Conservation (phyloP, 148 eudicot genomes). For the Camellia japonica region DNA sequence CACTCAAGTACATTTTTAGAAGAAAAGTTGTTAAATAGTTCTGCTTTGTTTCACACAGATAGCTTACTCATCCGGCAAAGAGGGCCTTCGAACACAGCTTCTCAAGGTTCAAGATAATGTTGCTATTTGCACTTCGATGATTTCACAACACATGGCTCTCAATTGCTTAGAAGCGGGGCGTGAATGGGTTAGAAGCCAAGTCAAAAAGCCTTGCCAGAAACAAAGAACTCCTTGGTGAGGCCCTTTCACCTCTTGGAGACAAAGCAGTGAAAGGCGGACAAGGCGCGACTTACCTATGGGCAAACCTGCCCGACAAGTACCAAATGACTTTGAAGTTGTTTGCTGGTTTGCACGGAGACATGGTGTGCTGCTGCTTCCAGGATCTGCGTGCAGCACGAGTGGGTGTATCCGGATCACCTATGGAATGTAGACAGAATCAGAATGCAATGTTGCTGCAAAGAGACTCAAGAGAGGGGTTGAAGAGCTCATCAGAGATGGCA, state of each 20-base stretch:
- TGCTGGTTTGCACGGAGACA: constrained; percentile 31
- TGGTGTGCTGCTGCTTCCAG: constrained; percentile 32
- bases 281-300: constrained; percentile 39
- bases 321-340: constrained; percentile 27
- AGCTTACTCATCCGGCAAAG: constrained; percentile 31
- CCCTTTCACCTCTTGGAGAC: constrained; percentile 28
- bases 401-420: constrained; percentile 16
- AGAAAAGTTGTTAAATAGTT: not conserved
- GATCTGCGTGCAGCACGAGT: constrained; percentile 30
- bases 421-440: constrained; percentile 23
- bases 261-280: constrained; percentile 27
- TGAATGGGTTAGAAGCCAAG: constrained; percentile 26
- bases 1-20: not conserved
- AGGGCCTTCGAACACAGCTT: constrained; percentile 31
- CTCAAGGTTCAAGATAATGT: constrained; percentile 32
- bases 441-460: constrained; percentile 24
- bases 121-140: constrained; percentile 28
- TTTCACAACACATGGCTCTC: constrained; percentile 33
- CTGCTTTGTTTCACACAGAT: constrained; percentile 16
- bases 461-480: constrained; percentile 30
- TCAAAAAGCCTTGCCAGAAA: constrained; percentile 25
- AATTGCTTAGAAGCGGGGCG: constrained; percentile 24
- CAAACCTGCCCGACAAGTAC: constrained; percentile 25
- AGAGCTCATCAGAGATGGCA: constrained; percentile 23
- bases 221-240: constrained; percentile 25